These are phyloP conservation scores for Pseudocercospora vitis DNA, from an alignment of 2,329 filamentous ascomycete species.

Conservation along the genomic window DNA sequence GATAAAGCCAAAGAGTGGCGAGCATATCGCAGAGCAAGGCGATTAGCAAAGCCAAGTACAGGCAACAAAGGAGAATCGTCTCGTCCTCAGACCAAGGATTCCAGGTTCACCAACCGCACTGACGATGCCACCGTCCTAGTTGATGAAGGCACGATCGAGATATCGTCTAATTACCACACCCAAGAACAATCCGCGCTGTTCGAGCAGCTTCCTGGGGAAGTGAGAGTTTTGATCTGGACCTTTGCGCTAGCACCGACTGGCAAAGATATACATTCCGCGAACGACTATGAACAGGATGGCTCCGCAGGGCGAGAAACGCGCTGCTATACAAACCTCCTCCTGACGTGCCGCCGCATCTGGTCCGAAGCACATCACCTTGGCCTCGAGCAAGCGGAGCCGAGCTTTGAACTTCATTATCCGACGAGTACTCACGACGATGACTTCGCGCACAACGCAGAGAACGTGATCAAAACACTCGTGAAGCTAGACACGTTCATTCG, in stretches of 20 bases:
- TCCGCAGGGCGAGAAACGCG: not conserved
- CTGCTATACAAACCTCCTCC: not conserved
- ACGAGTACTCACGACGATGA: not conserved
- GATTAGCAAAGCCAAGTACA: not conserved
- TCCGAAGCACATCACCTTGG: not conserved
- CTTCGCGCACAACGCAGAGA: not conserved
- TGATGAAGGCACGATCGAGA: not conserved
- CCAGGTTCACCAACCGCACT: not conserved
- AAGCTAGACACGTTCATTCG: not conserved
- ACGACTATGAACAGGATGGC: not conserved
- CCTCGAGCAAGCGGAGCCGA: conserved; percentile 3
- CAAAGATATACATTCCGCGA: no score
- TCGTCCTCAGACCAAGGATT: not conserved
- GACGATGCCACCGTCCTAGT: not conserved
- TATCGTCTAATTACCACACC: conserved; percentile 1
- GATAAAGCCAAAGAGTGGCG: conserved; percentile 5
- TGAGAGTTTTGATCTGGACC: not conserved
- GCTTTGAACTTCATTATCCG: not conserved
- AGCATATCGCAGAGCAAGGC: not conserved
- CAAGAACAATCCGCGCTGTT: not conserved
- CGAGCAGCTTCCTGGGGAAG: not conserved
- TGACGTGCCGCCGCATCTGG: not conserved
- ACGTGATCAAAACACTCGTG: not conserved
- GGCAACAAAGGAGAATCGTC: conserved; percentile 4
- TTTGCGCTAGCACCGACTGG: not conserved